phyloP scores from a whole-genome alignment of 805 yeast genomes.

The Ogataea paraovalis region DNA sequence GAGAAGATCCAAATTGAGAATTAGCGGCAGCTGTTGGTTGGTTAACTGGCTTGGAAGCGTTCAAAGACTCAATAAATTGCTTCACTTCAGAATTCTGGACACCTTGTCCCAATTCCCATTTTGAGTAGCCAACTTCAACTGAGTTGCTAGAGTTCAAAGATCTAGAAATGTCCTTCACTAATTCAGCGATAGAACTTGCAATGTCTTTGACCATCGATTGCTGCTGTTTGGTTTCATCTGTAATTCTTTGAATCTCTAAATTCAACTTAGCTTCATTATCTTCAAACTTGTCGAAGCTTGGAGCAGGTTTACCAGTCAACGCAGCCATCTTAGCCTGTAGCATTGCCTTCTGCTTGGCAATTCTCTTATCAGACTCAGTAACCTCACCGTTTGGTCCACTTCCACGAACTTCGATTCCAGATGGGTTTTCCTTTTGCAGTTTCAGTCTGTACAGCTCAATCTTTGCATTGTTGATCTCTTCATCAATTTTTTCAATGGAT shows the following conservation, averaged over 20 bases:
- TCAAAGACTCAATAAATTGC: conserved; percentile 55
- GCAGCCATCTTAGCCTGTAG: conserved; percentile 89
- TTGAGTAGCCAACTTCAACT: conserved; percentile 49
- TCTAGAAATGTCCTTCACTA: conserved; percentile 39
- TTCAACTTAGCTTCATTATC: conserved; percentile 52
- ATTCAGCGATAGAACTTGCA: conserved; percentile 61
- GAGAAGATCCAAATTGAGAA: not conserved
- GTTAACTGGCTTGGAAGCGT: conserved; percentile 19
- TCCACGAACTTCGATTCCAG: conserved; percentile 62
- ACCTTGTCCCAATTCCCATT: conserved; percentile 82
- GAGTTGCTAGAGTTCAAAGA: conserved; percentile 29
- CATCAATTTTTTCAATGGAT: conserved; percentile 60
- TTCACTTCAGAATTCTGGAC: conserved; percentile 61
- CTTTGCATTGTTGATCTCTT: conserved; percentile 62
- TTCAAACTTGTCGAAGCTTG: conserved; percentile 43
- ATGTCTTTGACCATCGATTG: conserved; percentile 65
- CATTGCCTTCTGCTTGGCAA: conserved; percentile 74
- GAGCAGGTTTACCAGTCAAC: conserved; percentile 69
- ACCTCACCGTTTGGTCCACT: conserved; percentile 84
- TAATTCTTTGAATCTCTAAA: conserved; percentile 48
- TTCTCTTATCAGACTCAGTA: conserved; percentile 77
- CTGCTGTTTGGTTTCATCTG: conserved; percentile 51
- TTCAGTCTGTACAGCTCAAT: conserved; percentile 57
- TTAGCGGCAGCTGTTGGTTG: conserved; percentile 2
- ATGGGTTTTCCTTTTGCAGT: conserved; percentile 62